These are phyloP conservation scores for Kockiozyma suomiensis DNA, from an alignment of 805 yeast species.

Conservation along the genomic window DNA sequence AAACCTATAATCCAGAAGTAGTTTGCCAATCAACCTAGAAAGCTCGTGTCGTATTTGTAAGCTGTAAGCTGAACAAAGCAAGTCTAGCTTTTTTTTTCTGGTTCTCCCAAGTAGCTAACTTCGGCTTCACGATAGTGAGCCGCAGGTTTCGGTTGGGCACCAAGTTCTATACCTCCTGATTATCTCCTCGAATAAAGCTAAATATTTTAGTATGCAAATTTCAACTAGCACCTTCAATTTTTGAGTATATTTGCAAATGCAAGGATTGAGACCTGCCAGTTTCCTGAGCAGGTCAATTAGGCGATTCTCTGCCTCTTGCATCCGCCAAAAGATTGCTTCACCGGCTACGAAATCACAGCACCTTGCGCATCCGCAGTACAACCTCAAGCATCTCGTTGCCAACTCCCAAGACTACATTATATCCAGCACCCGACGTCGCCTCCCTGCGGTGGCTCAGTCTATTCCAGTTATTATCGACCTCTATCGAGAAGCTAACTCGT, in stretches of 20 bases:
- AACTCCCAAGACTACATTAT: constrained; percentile 17
- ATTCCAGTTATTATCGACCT: constrained; percentile 19
- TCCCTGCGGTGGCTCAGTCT: constrained; percentile 18
- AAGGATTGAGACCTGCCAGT: background rate
- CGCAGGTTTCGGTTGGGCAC: constrained; percentile 11
- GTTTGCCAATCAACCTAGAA: background rate
- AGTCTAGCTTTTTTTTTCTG: background rate
- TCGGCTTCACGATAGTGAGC: constrained; percentile 10
- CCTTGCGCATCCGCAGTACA: constrained; percentile 19
- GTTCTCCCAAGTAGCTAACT: background rate
- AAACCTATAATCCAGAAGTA: background rate
- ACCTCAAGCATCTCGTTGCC: constrained; percentile 17
- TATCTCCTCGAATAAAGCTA: too few relatives aligned
- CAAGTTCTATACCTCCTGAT: constrained; percentile 8
- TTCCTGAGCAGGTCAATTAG: background rate
- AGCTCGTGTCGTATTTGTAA: background rate
- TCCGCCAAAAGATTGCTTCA: background rate
- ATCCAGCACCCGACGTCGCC: constrained; percentile 24
- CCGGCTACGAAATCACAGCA: constrained; percentile 7
- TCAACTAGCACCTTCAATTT: background rate
- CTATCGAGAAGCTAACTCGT: constrained; percentile 10
- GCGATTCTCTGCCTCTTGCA: background rate
- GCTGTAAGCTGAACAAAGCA: background rate
- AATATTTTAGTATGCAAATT: too few relatives aligned
- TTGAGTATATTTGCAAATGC: background rate